A percentile compares a stretch with the other conserved stretches of the same genome.
Conservation (phyloP, 345 rosid genomes). For the Balakata baccata region DNA sequence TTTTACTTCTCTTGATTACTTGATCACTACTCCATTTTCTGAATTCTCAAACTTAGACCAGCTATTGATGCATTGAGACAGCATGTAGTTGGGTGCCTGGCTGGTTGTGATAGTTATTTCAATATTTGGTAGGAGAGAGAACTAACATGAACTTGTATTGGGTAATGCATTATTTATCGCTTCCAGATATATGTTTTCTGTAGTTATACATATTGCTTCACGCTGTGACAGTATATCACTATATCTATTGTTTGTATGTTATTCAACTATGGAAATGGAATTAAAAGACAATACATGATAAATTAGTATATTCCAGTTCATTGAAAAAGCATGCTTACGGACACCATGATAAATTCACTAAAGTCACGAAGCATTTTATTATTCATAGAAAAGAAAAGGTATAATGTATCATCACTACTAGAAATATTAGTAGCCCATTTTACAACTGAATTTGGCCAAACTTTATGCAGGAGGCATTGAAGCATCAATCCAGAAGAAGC, state of each 20-base stretch:
- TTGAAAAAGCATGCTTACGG: background rate
- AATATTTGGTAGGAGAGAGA: background rate
- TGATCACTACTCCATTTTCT: no score
- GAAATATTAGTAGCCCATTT: background rate
- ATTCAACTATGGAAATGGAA: background rate
- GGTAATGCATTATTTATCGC: background rate
- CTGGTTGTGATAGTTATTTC: background rate
- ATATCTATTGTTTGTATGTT: background rate
- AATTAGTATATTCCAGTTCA: background rate
- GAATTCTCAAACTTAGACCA: no score
- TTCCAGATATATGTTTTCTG: background rate
- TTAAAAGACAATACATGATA: no score
- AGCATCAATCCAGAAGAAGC: slow-evolving; percentile 43
- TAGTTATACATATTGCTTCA: background rate
- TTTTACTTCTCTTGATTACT: background rate
- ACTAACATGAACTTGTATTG: background rate
- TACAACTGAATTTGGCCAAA: background rate
- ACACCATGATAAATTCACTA: background rate
- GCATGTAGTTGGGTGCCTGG: background rate
- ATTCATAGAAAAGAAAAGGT: no score
- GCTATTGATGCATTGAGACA: background rate
- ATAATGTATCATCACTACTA: background rate
- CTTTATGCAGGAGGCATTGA: slow-evolving; percentile 56
- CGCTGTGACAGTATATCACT: background rate
- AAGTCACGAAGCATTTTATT: background rate